phyloP scores from a whole-genome alignment of 306 rosid genomes.

The Luffa acutangula region DNA sequence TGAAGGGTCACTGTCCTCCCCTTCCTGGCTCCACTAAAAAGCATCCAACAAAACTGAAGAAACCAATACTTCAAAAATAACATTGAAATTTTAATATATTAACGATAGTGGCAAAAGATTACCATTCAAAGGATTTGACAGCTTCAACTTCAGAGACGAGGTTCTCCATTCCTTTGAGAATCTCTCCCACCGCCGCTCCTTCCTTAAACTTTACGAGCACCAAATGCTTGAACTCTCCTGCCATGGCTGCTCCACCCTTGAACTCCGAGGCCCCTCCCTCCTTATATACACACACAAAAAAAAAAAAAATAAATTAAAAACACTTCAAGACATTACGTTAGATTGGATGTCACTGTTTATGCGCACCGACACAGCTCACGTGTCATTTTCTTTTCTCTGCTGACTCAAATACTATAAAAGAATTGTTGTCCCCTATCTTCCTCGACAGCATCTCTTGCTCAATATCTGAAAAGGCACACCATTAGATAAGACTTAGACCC shows the following conservation, averaged over 20 bases:
- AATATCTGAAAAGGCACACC: background rate
- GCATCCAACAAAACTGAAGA: background rate
- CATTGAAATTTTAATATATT: background rate
- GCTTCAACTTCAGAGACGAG: constrained; percentile 57
- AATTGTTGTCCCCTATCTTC: constrained; percentile 1
- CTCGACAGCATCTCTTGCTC: constrained; percentile 13
- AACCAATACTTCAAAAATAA: background rate
- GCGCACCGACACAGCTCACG: constrained; percentile 9
- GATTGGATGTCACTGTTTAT: background rate
- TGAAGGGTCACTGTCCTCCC: background rate
- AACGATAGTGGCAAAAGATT: background rate
- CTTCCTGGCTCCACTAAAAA: background rate
- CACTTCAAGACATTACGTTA: background rate
- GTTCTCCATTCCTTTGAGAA: constrained; percentile 61
- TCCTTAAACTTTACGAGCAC: constrained; percentile 83
- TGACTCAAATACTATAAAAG: constrained; percentile 4
- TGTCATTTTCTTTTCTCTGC: constrained; percentile 1
- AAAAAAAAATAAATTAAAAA: background rate
- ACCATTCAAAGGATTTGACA: constrained; percentile 90
- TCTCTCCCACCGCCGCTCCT: constrained; percentile 52
- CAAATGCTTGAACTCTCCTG: constrained; percentile 76
- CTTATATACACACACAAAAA: background rate
- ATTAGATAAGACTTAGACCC: background rate
- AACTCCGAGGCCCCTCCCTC: background rate
- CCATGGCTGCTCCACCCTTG: constrained; percentile 30